phyloP scores from a whole-genome alignment of 148 eudicot species.

The Rhododendron williamsianum region DNA sequence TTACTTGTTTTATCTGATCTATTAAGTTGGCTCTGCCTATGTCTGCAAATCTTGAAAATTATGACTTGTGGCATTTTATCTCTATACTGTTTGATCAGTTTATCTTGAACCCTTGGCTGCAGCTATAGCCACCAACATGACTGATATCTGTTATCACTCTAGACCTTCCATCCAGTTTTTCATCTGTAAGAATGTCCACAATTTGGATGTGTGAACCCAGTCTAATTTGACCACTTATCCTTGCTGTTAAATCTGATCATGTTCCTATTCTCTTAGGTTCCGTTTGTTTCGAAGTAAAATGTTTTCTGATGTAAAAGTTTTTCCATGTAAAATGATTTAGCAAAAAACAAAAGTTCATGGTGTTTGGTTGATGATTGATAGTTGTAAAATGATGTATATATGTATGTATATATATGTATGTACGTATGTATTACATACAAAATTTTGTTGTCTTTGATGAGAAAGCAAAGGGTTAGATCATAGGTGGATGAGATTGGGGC shows the following conservation, averaged over 20 bases:
- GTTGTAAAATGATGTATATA: too few relatives aligned
- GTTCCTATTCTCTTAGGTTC: not conserved
- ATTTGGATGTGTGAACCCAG: not conserved
- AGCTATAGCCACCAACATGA: not conserved
- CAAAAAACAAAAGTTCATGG: too few relatives aligned
- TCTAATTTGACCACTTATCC: not conserved
- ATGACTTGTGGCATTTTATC: not conserved
- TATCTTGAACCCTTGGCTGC: not conserved
- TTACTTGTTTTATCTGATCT: not conserved
- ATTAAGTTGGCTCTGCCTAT: not conserved
- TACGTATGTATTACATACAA: too few relatives aligned
- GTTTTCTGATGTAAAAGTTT: too few relatives aligned
- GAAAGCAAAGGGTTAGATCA: too few relatives aligned
- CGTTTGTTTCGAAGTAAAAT: too few relatives aligned
- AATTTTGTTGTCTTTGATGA: too few relatives aligned
- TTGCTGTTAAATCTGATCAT: not conserved
- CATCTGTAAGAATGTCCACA: not conserved
- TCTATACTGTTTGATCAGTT: not conserved
- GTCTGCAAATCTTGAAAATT: not conserved
- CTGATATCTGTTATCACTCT: not conserved
- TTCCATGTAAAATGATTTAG: too few relatives aligned
- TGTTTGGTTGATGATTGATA: too few relatives aligned
- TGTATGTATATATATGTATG: too few relatives aligned
- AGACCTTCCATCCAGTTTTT: not conserved
- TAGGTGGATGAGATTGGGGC: too few relatives aligned